Conservation (phyloP, 176 grass and related monocot species). For the Bolboschoenus planiculmis region DNA sequence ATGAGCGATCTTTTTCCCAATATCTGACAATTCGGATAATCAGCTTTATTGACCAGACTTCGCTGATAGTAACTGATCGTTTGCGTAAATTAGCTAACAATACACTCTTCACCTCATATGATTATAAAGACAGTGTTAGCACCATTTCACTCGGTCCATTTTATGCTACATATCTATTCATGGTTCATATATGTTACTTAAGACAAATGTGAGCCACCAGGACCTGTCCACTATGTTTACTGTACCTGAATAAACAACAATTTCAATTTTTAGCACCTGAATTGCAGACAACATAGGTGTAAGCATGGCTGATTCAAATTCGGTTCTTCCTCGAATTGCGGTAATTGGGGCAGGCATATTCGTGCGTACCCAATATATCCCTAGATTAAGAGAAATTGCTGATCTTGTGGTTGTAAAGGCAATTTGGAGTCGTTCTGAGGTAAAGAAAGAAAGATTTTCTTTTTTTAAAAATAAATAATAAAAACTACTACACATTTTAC, state of each 20-base stretch:
- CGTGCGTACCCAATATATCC: constrained; percentile 82
- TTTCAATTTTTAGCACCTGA: background rate
- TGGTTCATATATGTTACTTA: background rate
- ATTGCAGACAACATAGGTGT: background rate
- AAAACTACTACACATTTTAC: background rate
- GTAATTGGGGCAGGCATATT: constrained; percentile 79
- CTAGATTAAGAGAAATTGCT: constrained; percentile 76
- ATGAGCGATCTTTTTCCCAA: background rate
- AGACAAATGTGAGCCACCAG: background rate
- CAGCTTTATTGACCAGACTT: background rate
- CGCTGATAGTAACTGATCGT: background rate
- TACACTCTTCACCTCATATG: background rate
- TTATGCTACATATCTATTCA: background rate
- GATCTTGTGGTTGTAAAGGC: constrained; percentile 59
- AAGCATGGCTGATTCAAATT: constrained; percentile 22
- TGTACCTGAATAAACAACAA: background rate
- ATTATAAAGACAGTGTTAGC: background rate
- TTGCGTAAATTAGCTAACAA: background rate
- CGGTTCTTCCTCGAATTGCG: constrained; percentile 48
- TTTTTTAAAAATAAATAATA: too few relatives aligned
- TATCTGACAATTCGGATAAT: background rate
- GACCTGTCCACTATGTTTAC: background rate
- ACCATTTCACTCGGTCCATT: background rate
- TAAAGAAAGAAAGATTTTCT: background rate
- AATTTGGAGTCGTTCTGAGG: constrained; percentile 91